Conservation (phyloP, 805 yeast genomes). For the Yamadazyma paraphyllophila region DNA sequence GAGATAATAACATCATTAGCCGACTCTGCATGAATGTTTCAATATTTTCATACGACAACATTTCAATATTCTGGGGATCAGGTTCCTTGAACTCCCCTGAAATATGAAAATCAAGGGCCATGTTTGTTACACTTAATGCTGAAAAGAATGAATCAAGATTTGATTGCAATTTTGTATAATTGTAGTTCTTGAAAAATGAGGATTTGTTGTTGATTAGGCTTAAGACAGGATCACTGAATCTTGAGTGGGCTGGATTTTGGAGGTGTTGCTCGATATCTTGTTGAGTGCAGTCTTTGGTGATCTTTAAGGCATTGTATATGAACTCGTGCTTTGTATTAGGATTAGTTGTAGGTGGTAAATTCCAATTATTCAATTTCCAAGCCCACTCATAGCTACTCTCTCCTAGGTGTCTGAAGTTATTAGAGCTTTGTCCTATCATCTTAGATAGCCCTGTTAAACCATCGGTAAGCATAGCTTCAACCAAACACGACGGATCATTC, state of each 20-base stretch:
- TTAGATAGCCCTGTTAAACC: slow-evolving; percentile 62
- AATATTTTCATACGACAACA: slow-evolving; percentile 1
- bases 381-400: slow-evolving; percentile 54
- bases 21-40: slow-evolving; percentile 48
- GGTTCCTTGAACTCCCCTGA: not conserved
- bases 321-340: slow-evolving; percentile 41
- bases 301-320: slow-evolving; percentile 53
- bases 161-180: slow-evolving; percentile 17
- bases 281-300: slow-evolving; percentile 19
- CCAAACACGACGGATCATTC: slow-evolving; percentile 12
- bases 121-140: not conserved
- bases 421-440: slow-evolving; percentile 30
- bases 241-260: slow-evolving; percentile 12
- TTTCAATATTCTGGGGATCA: not conserved
- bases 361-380: slow-evolving; percentile 81
- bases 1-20: slow-evolving; percentile 34
- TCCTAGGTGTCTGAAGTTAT: not conserved
- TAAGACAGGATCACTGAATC: slow-evolving; percentile 13
- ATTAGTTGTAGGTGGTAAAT: slow-evolving; percentile 49
- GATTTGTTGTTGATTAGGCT: slow-evolving; percentile 17
- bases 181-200: slow-evolving; percentile 8
- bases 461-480: slow-evolving; percentile 41
- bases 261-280: not conserved
- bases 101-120: not conserved
- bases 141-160: slow-evolving; percentile 6